These are phyloP conservation scores for Rhizophagus clarus DNA, from an alignment of 192 early-diverging fungal species.

Conservation along the genomic window DNA sequence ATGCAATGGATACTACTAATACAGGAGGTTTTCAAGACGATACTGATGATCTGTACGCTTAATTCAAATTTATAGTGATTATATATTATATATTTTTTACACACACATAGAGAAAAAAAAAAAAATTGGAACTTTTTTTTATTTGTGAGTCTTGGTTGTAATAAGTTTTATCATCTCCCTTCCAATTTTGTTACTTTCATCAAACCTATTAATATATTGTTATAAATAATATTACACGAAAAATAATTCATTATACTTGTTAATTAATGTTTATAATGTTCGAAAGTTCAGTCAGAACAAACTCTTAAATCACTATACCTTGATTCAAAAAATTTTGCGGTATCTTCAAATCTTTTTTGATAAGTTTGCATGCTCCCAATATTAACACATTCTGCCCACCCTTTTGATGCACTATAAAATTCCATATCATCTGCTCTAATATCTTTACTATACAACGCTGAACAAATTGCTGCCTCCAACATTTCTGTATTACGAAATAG, in stretches of 20 bases:
- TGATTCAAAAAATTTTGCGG: slow-evolving; percentile 79
- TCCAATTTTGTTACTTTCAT: slow-evolving; percentile 54
- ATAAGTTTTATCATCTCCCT: slow-evolving; percentile 63
- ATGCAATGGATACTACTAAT: slow-evolving; percentile 43
- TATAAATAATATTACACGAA: not conserved
- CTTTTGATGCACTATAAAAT: slow-evolving; percentile 87
- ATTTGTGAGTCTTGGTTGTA: slow-evolving; percentile 45
- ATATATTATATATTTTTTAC: not conserved
- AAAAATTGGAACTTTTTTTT: not conserved
- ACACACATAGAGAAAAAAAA: not conserved
- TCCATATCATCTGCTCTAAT: slow-evolving; percentile 83
- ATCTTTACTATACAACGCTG: slow-evolving; percentile 75
- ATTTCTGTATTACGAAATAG: slow-evolving; percentile 80
- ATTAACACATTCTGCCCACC: slow-evolving; percentile 93
- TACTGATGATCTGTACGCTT: slow-evolving; percentile 85
- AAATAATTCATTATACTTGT: not conserved
- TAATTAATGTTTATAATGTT: not conserved
- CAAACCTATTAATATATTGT: slow-evolving; percentile 42
- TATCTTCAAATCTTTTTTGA: slow-evolving; percentile 77
- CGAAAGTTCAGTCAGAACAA: not conserved
- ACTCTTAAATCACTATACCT: slow-evolving; percentile 29
- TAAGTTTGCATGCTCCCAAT: slow-evolving; percentile 84
- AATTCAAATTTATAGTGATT: slow-evolving; percentile 35
- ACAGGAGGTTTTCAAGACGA: slow-evolving; percentile 66
- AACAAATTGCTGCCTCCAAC: slow-evolving; percentile 84